These are phyloP conservation scores for Hsuehochloa calcarea DNA, from an alignment of 176 grass and related monocot genomes.

Conservation along the genomic window DNA sequence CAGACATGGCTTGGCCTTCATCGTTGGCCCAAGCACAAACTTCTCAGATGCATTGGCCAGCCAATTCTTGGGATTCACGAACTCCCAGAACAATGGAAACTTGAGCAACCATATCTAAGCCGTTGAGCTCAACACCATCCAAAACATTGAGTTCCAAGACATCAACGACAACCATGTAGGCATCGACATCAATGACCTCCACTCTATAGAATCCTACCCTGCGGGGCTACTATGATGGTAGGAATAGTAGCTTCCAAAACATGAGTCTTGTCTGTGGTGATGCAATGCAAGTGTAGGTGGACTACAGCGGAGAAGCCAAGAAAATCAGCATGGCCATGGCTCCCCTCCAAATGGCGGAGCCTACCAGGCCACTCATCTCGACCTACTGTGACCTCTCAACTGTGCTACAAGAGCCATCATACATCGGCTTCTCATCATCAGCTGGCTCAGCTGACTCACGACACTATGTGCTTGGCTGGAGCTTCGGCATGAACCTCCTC, in stretches of 20 bases:
- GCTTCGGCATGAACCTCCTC: background rate
- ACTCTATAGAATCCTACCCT: too few species aligned
- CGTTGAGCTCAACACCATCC: constrained; percentile 10
- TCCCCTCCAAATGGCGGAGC: constrained; percentile 2
- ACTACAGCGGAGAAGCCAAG: background rate
- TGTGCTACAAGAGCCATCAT: constrained; percentile 32
- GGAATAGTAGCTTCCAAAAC: too few species aligned
- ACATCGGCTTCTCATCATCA: constrained; percentile 45
- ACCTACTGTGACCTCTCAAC: background rate
- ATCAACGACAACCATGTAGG: background rate
- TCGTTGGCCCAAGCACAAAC: background rate
- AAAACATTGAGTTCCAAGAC: background rate
- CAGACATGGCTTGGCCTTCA: background rate
- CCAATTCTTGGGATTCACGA: background rate
- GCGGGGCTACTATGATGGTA: too few species aligned
- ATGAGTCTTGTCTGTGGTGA: background rate
- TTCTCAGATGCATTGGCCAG: background rate
- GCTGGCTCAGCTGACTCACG: background rate
- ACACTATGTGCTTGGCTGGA: background rate
- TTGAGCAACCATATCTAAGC: background rate
- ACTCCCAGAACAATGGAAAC: background rate
- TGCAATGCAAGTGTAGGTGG: background rate
- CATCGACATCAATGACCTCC: too few species aligned
- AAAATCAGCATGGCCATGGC: constrained; percentile 28
- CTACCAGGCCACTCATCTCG: constrained; percentile 25